Base-by-base conservation (phyloP, 345 rosid species). In the Dimocarpus longan region DNA sequence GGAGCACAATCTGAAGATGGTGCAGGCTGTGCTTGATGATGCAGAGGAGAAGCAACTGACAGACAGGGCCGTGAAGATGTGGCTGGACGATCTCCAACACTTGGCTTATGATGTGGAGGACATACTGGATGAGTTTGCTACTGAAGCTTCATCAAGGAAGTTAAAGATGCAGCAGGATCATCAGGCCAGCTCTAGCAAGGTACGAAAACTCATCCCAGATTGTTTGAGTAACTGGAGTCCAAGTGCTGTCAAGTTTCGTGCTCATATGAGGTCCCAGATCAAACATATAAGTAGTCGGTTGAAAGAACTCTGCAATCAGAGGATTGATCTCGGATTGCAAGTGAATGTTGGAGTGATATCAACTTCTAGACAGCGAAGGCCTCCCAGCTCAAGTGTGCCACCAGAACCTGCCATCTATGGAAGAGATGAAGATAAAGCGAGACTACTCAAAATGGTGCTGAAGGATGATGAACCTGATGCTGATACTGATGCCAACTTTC, bases 51-150 rank as follows among this genome's bases (percentile, higher is more conserved):
- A 37, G 8, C 76, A 72, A 5, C 64, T 37, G 19, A 72, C 44
- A 4, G 22, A 32, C 4, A 3, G 0, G 2, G 66, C 50, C 19
- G 65, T 56, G 28, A 56, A 56, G 42, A 37, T 19, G 66, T 72
- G 76, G 76, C 66, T 72, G 18, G 76, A 72, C 24, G n/a, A 72
- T 54, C 26, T 72, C 16, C 66, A 6, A 19, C 48, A 72, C 50
- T 57, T 72, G 76, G 66, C 66, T 32, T 72, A 72, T 39, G 66
- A 72, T 5, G 66, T 57, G 8, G 76, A 72, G 48, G 76, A 72
- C 76, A 37, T 72, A 4, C 66, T 72, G 5, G 76, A 72, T 72
- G 76, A 57, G 21, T 37, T 15, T 18, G 19, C 76, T 2, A 56
- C 76, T 19, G 46, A 56, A 37, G 76, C 46, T 57, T n/a, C 52